phyloP scores from a whole-genome alignment of 225 moss, liverwort and hornwort species.

The Sphagnum contortum region DNA sequence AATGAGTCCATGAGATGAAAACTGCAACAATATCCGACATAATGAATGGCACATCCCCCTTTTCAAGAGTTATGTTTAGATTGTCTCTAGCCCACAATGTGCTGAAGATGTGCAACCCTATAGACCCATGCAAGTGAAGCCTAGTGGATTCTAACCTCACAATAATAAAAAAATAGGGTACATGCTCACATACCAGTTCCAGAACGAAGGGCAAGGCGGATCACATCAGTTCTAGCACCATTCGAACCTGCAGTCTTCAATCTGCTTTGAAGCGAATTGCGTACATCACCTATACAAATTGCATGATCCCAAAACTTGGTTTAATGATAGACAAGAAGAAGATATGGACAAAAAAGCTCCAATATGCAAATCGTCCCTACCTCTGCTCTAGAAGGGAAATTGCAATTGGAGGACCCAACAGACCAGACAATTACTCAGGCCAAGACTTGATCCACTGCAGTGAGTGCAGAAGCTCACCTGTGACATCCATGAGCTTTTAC shows the following conservation, averaged over 20 bases:
- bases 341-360: too few species aligned
- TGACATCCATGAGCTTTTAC: not conserved
- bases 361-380: too few species aligned
- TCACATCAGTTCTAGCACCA: conserved; percentile 63
- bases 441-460: not conserved
- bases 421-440: not conserved
- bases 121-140: not conserved
- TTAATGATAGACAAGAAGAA: not conserved
- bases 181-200: conserved; percentile 46
- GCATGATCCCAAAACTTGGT: conserved; percentile 6
- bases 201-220: conserved; percentile 68
- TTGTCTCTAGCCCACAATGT: not conserved
- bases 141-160: not conserved
- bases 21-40: not conserved
- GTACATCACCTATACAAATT: conserved; percentile 62
- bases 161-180: not conserved
- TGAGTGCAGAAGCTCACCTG: not conserved
- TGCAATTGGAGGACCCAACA: not conserved
- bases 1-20: not conserved
- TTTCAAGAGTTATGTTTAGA: too few species aligned
- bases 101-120: not conserved
- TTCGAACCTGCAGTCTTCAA: conserved; percentile 48
- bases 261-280: conserved; percentile 85
- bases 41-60: not conserved
- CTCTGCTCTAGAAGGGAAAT: too few species aligned